These are phyloP conservation scores for Parachaetomium inaequale DNA, from an alignment of 495 filamentous ascomycete species.

Conservation along the genomic window DNA sequence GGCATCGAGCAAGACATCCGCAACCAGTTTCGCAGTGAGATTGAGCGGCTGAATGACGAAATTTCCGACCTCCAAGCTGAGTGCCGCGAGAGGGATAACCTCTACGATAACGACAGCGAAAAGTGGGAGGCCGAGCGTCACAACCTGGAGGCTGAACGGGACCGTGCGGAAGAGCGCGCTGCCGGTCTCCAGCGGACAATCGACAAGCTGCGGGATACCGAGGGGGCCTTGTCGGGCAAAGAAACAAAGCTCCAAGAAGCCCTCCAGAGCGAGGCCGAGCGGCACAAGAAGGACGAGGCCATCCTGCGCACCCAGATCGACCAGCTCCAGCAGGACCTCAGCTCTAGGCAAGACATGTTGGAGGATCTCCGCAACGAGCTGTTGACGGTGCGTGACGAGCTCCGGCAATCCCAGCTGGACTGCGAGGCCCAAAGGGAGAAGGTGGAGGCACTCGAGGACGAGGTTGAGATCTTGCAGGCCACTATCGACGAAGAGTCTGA, in stretches of 20 bases:
- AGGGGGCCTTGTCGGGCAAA: conserved; percentile 62
- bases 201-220: conserved; percentile 64
- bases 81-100: conserved; percentile 68
- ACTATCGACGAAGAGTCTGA: conserved; percentile 73
- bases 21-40: conserved; percentile 59
- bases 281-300: conserved; percentile 41
- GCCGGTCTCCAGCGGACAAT: conserved; percentile 68
- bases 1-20: conserved; percentile 55
- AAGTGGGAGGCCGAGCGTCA: conserved; percentile 66
- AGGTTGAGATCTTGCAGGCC: conserved; percentile 70
- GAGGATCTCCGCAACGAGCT: conserved; percentile 46
- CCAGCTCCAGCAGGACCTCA: conserved; percentile 44
- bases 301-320: conserved; percentile 43
- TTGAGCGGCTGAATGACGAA: conserved; percentile 59
- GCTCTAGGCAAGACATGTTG: conserved; percentile 42
- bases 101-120: conserved; percentile 65
- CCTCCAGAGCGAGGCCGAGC: conserved; percentile 40
- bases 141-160: conserved; percentile 60
- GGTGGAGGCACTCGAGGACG: conserved; percentile 71
- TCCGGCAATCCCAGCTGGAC: conserved; percentile 62
- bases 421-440: conserved; percentile 62
- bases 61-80: conserved; percentile 66
- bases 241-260: conserved; percentile 61
- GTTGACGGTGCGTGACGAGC: conserved; percentile 60
- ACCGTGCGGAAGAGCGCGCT: conserved; percentile 65